Evolutionary conservation across 805 yeast species (phyloP), one percentile per base, ranked within the genome.

Genomic region (Candida maltosa): DNA sequence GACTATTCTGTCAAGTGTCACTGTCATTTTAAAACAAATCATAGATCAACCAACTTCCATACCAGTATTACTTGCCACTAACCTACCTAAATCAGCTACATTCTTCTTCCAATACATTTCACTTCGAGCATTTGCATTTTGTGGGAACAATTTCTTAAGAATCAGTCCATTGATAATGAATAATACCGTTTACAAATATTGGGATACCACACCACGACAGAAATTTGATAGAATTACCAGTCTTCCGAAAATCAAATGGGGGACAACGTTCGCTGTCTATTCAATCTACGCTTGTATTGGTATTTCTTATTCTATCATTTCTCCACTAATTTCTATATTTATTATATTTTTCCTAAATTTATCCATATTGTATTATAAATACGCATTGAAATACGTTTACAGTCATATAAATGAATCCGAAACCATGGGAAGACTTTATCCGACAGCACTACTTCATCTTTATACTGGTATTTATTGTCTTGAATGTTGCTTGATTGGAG

Each of bases 61-160:
- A 9, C 87, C 93, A 1, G 66, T 76, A 5, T 56, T 86, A 35
- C 65, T 87, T 16, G 95, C 95, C 0, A 70, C 73, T 10, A 85
- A 87, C 47, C 66, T 89, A 23, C 96, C 96, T 0, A 84, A 83
- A 50, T 84, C 95, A 16, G 82, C 96, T 1, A 85, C 81, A 29
- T 88, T 89, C 51, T 89, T 88, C 60, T 81, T 81, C 54, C 83
- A 89, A 3, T 87, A 82, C 49, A 63, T 87, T 25, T 60, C 86
- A 0, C 66, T 88, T 22, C 80, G 84, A 56, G 91, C 95, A 0
- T 61, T 88, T 37, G 75, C 89, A 1, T 77, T 83, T 36, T 76
- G 83, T 42, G 95, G 95, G 0, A 78, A 76, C 38, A 78, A 78
- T 40, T 65, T 89, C 26, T 50, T 88, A 25, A 80, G 84, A 48